phyloP scores from a whole-genome alignment of 306 rosid genomes.

The Mimosa bimucronata region DNA sequence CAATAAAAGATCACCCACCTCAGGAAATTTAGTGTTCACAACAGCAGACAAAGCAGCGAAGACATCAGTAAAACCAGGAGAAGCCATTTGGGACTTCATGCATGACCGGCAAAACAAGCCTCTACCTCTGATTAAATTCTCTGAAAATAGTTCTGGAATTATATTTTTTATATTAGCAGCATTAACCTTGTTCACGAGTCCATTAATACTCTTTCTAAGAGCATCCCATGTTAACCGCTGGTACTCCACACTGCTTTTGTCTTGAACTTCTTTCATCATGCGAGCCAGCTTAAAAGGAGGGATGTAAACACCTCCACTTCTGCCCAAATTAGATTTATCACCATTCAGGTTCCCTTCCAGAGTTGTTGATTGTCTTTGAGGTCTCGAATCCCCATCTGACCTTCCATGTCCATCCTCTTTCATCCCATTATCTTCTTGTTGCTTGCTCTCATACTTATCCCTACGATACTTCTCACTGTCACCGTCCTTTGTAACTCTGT shows the following conservation, averaged over 20 bases:
- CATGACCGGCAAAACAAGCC: conserved; percentile 93
- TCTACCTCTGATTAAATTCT: conserved; percentile 89
- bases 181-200: conserved; percentile 93
- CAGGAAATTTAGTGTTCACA: conserved; percentile 91
- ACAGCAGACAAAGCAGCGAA: conserved; percentile 94
- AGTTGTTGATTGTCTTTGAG: conserved; percentile 40
- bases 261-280: conserved; percentile 91
- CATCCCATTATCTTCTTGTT: conserved; percentile 37
- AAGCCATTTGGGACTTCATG: conserved; percentile 98
- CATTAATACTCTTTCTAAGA: conserved; percentile 90
- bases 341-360: conserved; percentile 48
- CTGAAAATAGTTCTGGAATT: conserved; percentile 76
- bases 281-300: conserved; percentile 94
- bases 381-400: conserved; percentile 36
- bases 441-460: conserved; percentile 42
- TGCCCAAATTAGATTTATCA: conserved; percentile 63
- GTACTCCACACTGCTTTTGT: conserved; percentile 82
- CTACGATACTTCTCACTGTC: conserved; percentile 32
- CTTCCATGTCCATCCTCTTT: conserved; percentile 50
- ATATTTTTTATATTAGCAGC: conserved; percentile 85
- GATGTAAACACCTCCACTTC: conserved; percentile 91
- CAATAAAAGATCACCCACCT: conserved; percentile 84
- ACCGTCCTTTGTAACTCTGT: conserved; percentile 38
- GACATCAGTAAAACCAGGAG: conserved; percentile 89
- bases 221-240: conserved; percentile 98